phyloP scores from a whole-genome alignment of 257 asterid species.

The Ligustrum vulgare region DNA sequence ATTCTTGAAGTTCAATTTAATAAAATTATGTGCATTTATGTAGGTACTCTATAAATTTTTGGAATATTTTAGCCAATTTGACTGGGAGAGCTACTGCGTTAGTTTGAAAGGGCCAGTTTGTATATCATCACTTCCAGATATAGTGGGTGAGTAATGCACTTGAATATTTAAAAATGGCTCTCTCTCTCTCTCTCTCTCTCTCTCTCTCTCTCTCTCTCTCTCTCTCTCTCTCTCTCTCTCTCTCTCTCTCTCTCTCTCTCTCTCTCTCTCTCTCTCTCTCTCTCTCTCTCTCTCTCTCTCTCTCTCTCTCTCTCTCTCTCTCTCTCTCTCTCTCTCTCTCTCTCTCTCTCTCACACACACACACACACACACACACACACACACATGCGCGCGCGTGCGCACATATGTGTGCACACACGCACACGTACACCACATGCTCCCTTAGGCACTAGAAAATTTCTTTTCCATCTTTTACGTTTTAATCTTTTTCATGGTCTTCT shows the following conservation, averaged over 20 bases:
- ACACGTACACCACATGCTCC: background rate
- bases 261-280: background rate
- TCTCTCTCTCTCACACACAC: background rate
- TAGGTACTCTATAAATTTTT: slow-evolving; percentile 77
- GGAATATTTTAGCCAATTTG: slow-evolving; percentile 77
- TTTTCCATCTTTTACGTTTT: slow-evolving; percentile 2
- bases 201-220: background rate
- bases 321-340: too few relatives aligned
- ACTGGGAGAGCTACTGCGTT: slow-evolving; percentile 79
- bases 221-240: slow-evolving; percentile 2
- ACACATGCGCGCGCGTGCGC: too few relatives aligned
- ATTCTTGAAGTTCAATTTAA: slow-evolving; percentile 19
- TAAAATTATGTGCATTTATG: slow-evolving; percentile 13
- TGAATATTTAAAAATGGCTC: slow-evolving; percentile 8
- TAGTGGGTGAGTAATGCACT: slow-evolving; percentile 56
- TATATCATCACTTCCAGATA: slow-evolving; percentile 55
- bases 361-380: too few relatives aligned
- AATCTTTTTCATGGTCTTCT: slow-evolving; percentile 5
- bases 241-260: too few relatives aligned
- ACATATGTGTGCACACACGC: background rate
- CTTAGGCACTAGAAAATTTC: background rate
- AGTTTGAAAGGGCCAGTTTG: slow-evolving; percentile 76
- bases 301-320: background rate
- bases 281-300: too few relatives aligned
- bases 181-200: slow-evolving; percentile 1